Conservation (phyloP, 2,329 filamentous ascomycete genomes). For the Neocucurbitaria cava region DNA sequence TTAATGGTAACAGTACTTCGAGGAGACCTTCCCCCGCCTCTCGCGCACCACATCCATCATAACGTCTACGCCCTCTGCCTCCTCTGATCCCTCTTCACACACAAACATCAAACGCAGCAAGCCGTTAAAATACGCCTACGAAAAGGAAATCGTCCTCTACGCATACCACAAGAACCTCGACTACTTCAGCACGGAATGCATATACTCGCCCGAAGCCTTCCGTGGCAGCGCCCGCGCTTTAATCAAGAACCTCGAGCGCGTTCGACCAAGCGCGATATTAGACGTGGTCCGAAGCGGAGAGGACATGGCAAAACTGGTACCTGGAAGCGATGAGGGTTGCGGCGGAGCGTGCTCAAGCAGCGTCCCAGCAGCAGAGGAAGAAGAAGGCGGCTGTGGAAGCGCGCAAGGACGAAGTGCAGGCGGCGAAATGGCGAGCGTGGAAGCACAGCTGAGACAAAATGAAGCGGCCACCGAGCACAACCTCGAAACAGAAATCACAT, state of each 20-base stretch:
- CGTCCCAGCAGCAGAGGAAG: conserved; percentile 59
- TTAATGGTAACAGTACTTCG: conserved; percentile 67
- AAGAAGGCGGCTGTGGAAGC: conserved; percentile 77
- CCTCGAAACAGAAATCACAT: conserved; percentile 71
- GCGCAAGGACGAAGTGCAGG: conserved; percentile 70
- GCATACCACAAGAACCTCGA: conserved; percentile 96
- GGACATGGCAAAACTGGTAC: conserved; percentile 91
- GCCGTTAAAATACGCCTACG: conserved; percentile 96
- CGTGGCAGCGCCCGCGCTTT: conserved; percentile 87
- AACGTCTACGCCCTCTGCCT: conserved; percentile 60
- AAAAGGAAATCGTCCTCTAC: conserved; percentile 98
- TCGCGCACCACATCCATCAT: conserved; percentile 90
- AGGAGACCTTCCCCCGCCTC: conserved; percentile 85
- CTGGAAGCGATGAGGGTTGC: conserved; percentile 53
- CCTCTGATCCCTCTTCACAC: conserved; percentile 61
- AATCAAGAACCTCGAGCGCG: conserved; percentile 94
- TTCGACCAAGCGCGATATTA: conserved; percentile 90
- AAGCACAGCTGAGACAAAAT: conserved; percentile 72
- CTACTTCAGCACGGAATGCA: conserved; percentile 98
- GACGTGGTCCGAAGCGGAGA: conserved; percentile 95
- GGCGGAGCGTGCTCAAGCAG: conserved; percentile 39
- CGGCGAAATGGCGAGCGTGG: conserved; percentile 83
- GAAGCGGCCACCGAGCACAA: conserved; percentile 63
- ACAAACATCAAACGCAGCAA: conserved; percentile 95
- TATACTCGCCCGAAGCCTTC: conserved; percentile 97